Evolutionary conservation across 2,329 filamentous ascomycete genomes (phyloP).

Genomic region (Cercospora sp.): DNA sequence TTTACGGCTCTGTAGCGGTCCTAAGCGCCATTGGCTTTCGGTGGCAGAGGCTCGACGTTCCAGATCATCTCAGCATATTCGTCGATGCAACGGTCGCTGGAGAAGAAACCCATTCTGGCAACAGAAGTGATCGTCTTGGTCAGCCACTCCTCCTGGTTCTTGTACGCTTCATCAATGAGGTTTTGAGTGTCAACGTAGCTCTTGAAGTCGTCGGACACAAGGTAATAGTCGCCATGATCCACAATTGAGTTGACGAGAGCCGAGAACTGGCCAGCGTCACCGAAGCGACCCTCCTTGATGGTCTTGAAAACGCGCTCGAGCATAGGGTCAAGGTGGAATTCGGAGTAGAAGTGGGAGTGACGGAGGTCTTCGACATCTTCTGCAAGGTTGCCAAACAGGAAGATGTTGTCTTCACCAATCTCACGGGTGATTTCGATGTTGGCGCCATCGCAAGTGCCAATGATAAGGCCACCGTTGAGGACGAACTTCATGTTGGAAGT

Average conservation of each 20-base stretch:
- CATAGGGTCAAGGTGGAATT: slow-evolving; percentile 73
- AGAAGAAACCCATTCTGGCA: slow-evolving; percentile 93
- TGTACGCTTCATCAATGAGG: slow-evolving; percentile 88
- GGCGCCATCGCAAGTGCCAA: slow-evolving; percentile 95
- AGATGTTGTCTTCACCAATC: slow-evolving; percentile 95
- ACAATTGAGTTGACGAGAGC: slow-evolving; percentile 81
- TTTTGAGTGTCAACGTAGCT: slow-evolving; percentile 90
- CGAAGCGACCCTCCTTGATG: slow-evolving; percentile 80
- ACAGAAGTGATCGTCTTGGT: slow-evolving; percentile 88
- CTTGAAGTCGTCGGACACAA: slow-evolving; percentile 96
- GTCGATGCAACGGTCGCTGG: slow-evolving; percentile 89
- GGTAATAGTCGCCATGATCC: slow-evolving; percentile 95
- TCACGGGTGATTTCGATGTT: slow-evolving; percentile 94
- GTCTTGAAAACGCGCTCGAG: slow-evolving; percentile 79
- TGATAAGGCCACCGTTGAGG: slow-evolving; percentile 93
- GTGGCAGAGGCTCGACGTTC: slow-evolving; percentile 82
- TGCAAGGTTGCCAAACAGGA: slow-evolving; percentile 93
- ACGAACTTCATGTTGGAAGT: slow-evolving; percentile 99
- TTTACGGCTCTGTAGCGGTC: not conserved
- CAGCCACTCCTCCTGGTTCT: slow-evolving; percentile 89
- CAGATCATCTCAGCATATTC: slow-evolving; percentile 97
- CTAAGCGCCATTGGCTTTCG: slow-evolving; percentile 17
- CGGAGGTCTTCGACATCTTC: slow-evolving; percentile 97
- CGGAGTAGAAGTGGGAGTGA: slow-evolving; percentile 81
- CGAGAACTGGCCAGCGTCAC: slow-evolving; percentile 74